Evolutionary conservation across 768 basidiomycete genomes (phyloP), one percentile per base, ranked within the genome.

Genomic region (Cyclocybe aegerita): DNA sequence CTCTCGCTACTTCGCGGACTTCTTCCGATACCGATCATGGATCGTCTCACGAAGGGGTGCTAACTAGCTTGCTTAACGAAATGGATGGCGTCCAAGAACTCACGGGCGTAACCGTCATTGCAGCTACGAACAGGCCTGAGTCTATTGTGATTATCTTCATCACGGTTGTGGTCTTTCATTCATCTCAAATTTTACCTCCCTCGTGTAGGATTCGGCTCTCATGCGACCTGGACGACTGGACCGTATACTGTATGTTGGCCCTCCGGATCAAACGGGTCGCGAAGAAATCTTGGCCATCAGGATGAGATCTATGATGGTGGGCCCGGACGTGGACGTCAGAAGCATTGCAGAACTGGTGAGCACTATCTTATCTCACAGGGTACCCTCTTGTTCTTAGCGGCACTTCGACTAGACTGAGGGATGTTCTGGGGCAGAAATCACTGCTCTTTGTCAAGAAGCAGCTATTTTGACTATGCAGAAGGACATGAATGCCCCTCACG

Each of bases 41-140:
- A 1, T 77, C 80, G 0, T 76, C 83, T 0, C 88, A 93, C 58
- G 88, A 92, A 58, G 94, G 97, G 7, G 93, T 98, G 9, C 77
- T 99, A 7, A 95, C 95, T 1, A 96, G 86, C 53, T 75, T 99
- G 9, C 66, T 99, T 49, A 98, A 96, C 63, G 97, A 99, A 65
- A 98, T 98, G 93, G 97, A 98, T 62, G 97, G 97, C 14, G 90
- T 98, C 0, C 92, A 98, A 68, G 93, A 96, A 68, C 75, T 98
- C 14, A 75, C 88, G 12, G 94, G 95, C 0, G 97, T 99, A n/a
- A 95, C 92, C 0, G 82, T 98, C 32, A 82, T 99, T 8, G 97
- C 93, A 1, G 97, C 97, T 0, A 99, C 97, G 9, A 98, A 99
- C 65, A 72, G 95, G 49, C 97, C 97, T 7, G 94, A 97, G 53